Evolutionary conservation across 2,329 filamentous ascomycete genomes (phyloP).

Genomic region (Ophiostoma novo-ulmi): DNA sequence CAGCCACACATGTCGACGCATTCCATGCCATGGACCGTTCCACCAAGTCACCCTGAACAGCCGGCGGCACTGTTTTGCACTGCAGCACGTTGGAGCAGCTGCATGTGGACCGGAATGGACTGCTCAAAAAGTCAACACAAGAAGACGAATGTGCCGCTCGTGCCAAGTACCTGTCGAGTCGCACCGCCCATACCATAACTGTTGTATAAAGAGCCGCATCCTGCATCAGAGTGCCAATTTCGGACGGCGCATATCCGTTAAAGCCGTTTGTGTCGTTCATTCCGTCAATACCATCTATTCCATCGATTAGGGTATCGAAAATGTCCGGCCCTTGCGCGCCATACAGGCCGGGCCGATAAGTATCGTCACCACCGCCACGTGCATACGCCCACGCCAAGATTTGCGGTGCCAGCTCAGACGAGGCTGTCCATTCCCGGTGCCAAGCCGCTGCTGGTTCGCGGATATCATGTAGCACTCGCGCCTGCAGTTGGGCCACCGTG

Average conservation of each 20-base stretch:
- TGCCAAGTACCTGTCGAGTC: conserved; percentile 27
- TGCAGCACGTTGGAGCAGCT: conserved; percentile 18
- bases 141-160: conserved; percentile 23
- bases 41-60: neutral
- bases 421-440: conserved; percentile 24
- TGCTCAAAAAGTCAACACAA: conserved; percentile 26
- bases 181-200: conserved; percentile 26
- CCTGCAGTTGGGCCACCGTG: conserved; percentile 22
- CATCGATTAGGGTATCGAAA: conserved; percentile 18
- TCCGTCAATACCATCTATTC: neutral
- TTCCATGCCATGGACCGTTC: conserved; percentile 2
- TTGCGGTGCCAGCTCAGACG: conserved; percentile 18
- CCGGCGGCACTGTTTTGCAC: neutral
- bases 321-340: conserved; percentile 26
- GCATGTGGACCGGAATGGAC: conserved; percentile 27
- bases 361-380: conserved; percentile 21
- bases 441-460: conserved; percentile 19
- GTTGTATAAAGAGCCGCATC: conserved; percentile 28
- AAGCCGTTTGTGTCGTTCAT: too few relatives aligned
- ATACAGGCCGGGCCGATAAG: conserved; percentile 26
- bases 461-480: conserved; percentile 14
- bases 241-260: neutral
- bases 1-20: neutral
- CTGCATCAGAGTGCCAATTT: conserved; percentile 24
- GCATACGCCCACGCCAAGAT: conserved; percentile 26